A percentile compares a stretch with the other conserved stretches of the same genome.
Evolutionary conservation across 495 filamentous ascomycete genomes (phyloP).

Genomic region (Neurospora sp.): DNA sequence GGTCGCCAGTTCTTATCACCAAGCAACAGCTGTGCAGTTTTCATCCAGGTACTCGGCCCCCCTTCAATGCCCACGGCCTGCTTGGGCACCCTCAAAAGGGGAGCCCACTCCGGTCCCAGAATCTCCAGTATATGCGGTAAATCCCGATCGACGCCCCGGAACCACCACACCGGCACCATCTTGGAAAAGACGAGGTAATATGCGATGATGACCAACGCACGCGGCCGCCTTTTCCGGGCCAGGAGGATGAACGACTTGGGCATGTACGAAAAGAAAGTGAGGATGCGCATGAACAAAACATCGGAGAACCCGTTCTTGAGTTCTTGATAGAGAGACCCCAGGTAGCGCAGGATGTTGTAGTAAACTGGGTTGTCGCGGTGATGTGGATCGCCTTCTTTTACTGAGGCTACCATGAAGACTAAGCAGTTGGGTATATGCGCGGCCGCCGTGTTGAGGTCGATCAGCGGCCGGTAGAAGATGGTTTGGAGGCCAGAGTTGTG

Average conservation of each 20-base stretch:
- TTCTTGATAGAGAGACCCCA: slow-evolving; percentile 36
- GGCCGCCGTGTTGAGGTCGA: slow-evolving; percentile 26
- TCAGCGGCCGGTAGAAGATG: slow-evolving; percentile 29
- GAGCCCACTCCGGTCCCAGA: slow-evolving; percentile 25
- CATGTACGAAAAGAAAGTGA: slow-evolving; percentile 37
- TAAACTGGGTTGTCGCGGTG: slow-evolving; percentile 19
- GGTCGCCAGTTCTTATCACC: slow-evolving; percentile 26
- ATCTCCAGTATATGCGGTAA: slow-evolving; percentile 28
- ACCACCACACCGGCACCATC: slow-evolving; percentile 31
- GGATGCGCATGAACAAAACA: slow-evolving; percentile 28
- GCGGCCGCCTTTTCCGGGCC: slow-evolving; percentile 38
- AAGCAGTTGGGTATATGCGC: slow-evolving; percentile 29
- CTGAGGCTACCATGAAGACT: slow-evolving; percentile 32
- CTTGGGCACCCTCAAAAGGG: slow-evolving; percentile 26
- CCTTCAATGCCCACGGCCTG: slow-evolving; percentile 10
- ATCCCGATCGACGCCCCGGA: slow-evolving; percentile 30
- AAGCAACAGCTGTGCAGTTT: slow-evolving; percentile 24
- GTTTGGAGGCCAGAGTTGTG: slow-evolving; percentile 23
- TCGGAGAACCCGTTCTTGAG: slow-evolving; percentile 26
- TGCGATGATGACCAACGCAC: slow-evolving; percentile 43
- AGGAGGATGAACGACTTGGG: slow-evolving; percentile 41
- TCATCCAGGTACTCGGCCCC: slow-evolving; percentile 8
- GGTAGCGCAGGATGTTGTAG: slow-evolving; percentile 26
- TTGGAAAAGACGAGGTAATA: slow-evolving; percentile 36
- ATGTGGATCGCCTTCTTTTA: slow-evolving; percentile 19